These are phyloP conservation scores for Phytopythium cucurbitacearum DNA, from an alignment of 352 stramenopile species.

Conservation along the genomic window DNA sequence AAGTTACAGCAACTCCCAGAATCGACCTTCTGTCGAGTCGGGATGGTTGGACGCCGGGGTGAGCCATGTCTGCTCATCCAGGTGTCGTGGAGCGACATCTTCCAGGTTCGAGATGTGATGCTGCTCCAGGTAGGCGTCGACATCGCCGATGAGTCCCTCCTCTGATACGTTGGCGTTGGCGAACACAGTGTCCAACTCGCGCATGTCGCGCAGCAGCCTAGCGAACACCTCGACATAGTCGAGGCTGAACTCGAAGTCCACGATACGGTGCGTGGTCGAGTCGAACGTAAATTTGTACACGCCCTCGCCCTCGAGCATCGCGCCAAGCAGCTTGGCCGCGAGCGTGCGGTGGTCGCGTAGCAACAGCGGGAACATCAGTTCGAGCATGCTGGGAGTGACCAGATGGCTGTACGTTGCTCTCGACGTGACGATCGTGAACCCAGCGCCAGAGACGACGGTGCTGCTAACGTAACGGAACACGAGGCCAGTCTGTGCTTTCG, in stretches of 20 bases:
- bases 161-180: constrained; percentile 38
- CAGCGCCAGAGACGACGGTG: constrained; percentile 12
- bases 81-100: too few species aligned
- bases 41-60: too few species aligned
- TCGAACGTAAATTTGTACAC: constrained; percentile 47
- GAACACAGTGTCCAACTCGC: constrained; percentile 34
- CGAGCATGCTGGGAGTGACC: constrained; percentile 38
- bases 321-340: constrained; percentile 23
- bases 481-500: constrained; percentile 26
- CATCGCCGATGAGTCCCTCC: constrained; percentile 46
- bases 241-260: constrained; percentile 40
- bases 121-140: constrained; percentile 13
- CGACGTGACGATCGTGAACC: constrained; percentile 28
- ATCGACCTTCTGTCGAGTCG: too few species aligned
- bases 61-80: too few species aligned
- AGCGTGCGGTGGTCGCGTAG: constrained; percentile 18
- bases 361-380: constrained; percentile 48
- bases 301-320: constrained; percentile 21
- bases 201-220: constrained; percentile 30
- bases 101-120: too few species aligned
- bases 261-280: constrained; percentile 24
- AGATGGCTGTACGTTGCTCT: constrained; percentile 33
- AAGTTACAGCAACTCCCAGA: too few species aligned
- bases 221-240: constrained; percentile 39
- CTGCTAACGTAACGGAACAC: constrained; percentile 34